A percentile compares a stretch with the other conserved stretches of the same genome.
These are phyloP conservation scores for Panicum miliaceum DNA, from an alignment of 176 grass and related monocot genomes.

Conservation along the genomic window DNA sequence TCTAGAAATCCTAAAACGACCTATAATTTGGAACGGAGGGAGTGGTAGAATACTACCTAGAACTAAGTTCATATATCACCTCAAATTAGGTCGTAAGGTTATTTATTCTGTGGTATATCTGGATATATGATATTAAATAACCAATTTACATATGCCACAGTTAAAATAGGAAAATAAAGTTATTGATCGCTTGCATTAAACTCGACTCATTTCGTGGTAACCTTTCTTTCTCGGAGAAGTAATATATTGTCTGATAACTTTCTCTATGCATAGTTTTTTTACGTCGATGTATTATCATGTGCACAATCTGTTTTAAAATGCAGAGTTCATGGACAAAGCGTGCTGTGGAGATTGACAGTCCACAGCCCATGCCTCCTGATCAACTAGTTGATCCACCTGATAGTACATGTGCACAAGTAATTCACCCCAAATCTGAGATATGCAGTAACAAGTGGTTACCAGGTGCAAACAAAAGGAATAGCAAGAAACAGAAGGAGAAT, in stretches of 20 bases:
- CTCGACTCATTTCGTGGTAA: neutral
- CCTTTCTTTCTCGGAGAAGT: neutral
- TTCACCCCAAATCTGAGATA: conserved; percentile 73
- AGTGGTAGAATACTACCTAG: neutral
- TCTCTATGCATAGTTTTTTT: neutral
- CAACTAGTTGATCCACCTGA: conserved; percentile 68
- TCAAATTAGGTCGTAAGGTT: conserved; percentile 12
- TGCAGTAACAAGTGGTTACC: conserved; percentile 69
- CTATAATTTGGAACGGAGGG: no score
- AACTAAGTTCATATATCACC: conserved; percentile 3
- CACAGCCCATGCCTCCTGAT: conserved; percentile 62
- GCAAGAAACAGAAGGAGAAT: conserved; percentile 63
- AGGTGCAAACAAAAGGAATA: conserved; percentile 44
- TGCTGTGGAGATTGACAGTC: conserved; percentile 82
- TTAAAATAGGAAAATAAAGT: conserved; percentile 14
- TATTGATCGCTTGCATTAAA: conserved; percentile 17
- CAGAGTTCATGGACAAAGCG: conserved; percentile 94
- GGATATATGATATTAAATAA: neutral
- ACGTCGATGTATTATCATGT: conserved; percentile 27
- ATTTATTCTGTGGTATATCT: conserved; percentile 19
- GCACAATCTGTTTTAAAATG: conserved; percentile 44
- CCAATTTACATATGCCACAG: neutral
- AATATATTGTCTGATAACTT: neutral
- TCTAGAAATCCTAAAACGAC: no score
- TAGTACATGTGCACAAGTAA: conserved; percentile 90